Evolutionary conservation across 2,329 filamentous ascomycete species (phyloP), one percentile per base, ranked within the genome.

Genomic region (Neofusicoccum umdonicola): DNA sequence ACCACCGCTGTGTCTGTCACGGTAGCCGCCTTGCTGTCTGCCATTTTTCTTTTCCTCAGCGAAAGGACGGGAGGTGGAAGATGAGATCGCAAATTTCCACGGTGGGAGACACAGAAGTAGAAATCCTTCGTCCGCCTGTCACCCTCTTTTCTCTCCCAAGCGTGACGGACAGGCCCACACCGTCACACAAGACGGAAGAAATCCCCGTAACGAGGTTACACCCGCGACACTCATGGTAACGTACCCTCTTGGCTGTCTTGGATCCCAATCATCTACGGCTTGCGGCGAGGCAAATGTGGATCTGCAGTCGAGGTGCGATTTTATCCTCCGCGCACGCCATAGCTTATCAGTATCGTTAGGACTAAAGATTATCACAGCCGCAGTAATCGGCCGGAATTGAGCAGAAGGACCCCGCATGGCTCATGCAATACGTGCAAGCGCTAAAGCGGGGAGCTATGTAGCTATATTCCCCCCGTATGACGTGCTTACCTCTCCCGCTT

Each of bases 361-460:
- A 22, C 22, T 22, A 22, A 22, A 22, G 22, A 22, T 22, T 22
- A 22, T 22, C 22, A 22, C 22, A 22, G 22, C 22, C 22, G 22
- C 41, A 35, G 41, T 17, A 19, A 27, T 47, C n/a, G 41, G 27
- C 11, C 41, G 39, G 19, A 22, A 41, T 37, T 22, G 41, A 13
- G 56, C 7, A 12, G 42, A 31, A 52, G 13, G 41, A 19, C 56
- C 56, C 41, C 42, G 56, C 56, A 60, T 34, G 39, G 56, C 41
- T 37, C 41, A 47, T 45, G 41, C 54, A 58, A 47, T n/a, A 12
- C 13, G 15, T 45, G 41, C 41, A 35, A n/a, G 41, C 56, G 41
- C 56, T 60, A 60, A 60, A 47, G 56, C 41, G 56, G 56, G 41
- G 56, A 60, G n/a, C 31, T 35, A 60, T 60, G 41, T 47, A 60